phyloP scores from a whole-genome alignment of 140 eudicot genomes.

The Ambrosia hybrid region DNA sequence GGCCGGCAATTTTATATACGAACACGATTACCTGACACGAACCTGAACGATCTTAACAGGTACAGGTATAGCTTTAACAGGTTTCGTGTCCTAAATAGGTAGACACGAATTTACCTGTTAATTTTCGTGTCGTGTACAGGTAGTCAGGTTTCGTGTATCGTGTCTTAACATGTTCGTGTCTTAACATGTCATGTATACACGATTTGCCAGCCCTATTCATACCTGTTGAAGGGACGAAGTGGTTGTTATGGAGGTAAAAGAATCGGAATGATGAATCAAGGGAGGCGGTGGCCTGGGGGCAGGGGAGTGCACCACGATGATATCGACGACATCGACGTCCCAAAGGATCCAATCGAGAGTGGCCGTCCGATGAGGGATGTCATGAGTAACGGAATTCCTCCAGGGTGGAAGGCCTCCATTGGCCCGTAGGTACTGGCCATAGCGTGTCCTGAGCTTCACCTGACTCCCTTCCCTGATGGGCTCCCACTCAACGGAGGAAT shows the following conservation, averaged over 20 bases:
- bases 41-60: too few relatives aligned
- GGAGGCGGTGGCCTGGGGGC: constrained; percentile 32
- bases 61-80: too few relatives aligned
- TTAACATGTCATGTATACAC: too few relatives aligned
- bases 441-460: constrained; percentile 64
- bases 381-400: constrained; percentile 89
- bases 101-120: too few relatives aligned
- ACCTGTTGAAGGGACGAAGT: constrained; percentile 47
- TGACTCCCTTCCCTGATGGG: constrained; percentile 58
- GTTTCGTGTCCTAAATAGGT: too few relatives aligned
- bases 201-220: too few relatives aligned
- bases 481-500: constrained; percentile 85
- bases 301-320: constrained; percentile 48
- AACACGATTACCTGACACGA: too few relatives aligned
- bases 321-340: constrained; percentile 82
- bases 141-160: too few relatives aligned
- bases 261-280: constrained; percentile 37
- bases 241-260: constrained; percentile 39
- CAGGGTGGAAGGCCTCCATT: constrained; percentile 88
- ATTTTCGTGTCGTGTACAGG: too few relatives aligned
- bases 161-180: too few relatives aligned
- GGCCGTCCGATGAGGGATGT: constrained; percentile 65
- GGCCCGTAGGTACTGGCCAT: constrained; percentile 72
- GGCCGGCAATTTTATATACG: too few relatives aligned
- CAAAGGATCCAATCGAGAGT: constrained; percentile 75